Percentiles rank a stretch among this genome's conserved stretches.
Conservation (phyloP, 768 basidiomycete genomes). For the Sarcodon sp. region DNA sequence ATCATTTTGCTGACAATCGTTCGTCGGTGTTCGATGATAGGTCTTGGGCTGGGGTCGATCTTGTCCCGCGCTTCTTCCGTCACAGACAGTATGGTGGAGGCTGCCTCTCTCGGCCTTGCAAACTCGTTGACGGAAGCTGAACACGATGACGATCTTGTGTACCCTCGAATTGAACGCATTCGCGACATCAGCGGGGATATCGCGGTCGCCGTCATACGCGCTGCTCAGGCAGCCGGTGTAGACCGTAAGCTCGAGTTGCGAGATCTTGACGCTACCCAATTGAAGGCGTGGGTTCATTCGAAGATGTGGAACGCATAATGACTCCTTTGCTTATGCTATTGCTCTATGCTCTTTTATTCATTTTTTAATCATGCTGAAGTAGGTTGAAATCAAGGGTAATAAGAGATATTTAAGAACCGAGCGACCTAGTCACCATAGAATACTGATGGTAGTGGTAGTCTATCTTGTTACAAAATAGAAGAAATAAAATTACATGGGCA, state of each 20-base stretch:
- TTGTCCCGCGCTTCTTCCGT: conserved; percentile 54
- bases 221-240: conserved; percentile 52
- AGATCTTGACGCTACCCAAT: conserved; percentile 37
- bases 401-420: background rate
- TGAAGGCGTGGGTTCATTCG: conserved; percentile 37
- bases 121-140: conserved; percentile 64
- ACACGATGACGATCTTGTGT: conserved; percentile 50
- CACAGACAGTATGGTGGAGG: conserved; percentile 84
- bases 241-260: conserved; percentile 29
- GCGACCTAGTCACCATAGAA: no score
- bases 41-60: conserved; percentile 72
- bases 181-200: conserved; percentile 76
- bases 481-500: no score
- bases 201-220: conserved; percentile 61
- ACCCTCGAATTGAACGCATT: conserved; percentile 76
- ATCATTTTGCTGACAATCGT: conserved; percentile 1
- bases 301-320: conserved; percentile 64
- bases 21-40: conserved; percentile 12
- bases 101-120: conserved; percentile 71
- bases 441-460: no score
- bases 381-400: background rate
- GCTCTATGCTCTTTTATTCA: background rate
- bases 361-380: background rate
- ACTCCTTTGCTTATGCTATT: background rate
- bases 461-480: no score